phyloP scores from a whole-genome alignment of 192 early-diverging fungal genomes.

The Backusella tarrabulga region DNA sequence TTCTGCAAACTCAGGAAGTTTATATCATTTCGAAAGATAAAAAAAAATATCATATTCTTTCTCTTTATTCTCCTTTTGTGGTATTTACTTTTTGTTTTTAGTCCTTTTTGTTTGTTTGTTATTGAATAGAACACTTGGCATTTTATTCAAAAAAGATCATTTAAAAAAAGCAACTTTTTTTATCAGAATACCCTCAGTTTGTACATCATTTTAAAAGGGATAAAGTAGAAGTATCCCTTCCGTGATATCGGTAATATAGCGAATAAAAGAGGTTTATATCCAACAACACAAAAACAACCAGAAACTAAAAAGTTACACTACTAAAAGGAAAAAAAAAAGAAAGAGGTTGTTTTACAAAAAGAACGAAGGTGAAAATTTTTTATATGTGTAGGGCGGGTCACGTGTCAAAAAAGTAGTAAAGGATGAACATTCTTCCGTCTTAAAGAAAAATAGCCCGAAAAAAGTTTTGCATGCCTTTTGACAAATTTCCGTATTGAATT shows the following conservation, averaged over 20 bases:
- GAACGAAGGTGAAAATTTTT: not conserved
- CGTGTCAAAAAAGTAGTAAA: not conserved
- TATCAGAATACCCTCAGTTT: constrained; percentile 9
- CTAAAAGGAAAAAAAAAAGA: not conserved
- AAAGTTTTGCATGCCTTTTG: constrained; percentile 1
- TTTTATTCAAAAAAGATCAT: not conserved
- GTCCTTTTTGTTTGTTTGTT: constrained; percentile 4
- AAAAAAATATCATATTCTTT: not conserved
- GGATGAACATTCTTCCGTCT: not conserved
- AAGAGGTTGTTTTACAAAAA: not conserved
- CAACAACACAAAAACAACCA: not conserved
- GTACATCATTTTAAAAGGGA: not conserved
- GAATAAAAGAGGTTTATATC: not conserved
- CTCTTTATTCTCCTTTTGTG: not conserved
- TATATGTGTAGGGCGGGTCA: not conserved
- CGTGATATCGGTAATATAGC: not conserved
- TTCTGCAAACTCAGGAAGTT: constrained; percentile 6
- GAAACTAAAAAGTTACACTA: not conserved
- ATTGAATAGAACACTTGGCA: not conserved
- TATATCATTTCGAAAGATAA: constrained; percentile 7
- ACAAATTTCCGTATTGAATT: constrained; percentile 3
- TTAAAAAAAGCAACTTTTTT: constrained; percentile 1
- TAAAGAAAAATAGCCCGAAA: not conserved
- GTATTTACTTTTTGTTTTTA: not conserved
- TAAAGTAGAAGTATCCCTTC: not conserved